Evolutionary conservation across 768 basidiomycete species (phyloP).

Genomic region (Suillus cothurnatus): DNA sequence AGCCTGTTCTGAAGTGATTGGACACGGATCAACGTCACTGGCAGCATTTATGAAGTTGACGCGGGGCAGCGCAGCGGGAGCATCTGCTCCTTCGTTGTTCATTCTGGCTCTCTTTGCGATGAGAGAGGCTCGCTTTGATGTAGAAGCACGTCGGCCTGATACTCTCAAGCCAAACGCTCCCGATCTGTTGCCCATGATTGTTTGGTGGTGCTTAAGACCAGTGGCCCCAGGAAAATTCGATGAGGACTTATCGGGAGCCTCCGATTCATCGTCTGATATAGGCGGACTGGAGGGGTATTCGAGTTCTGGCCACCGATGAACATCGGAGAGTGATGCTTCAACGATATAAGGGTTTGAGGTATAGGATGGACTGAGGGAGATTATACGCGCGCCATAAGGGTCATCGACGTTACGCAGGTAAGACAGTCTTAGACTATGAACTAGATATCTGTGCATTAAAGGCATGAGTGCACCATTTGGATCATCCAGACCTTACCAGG

Average conservation of each 20-base stretch:
- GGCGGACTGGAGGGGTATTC: slow-evolving; percentile 68
- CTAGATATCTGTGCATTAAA: slow-evolving; percentile 54
- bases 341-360: slow-evolving; percentile 81
- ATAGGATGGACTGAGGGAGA: slow-evolving; percentile 79
- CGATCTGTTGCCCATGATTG: slow-evolving; percentile 76
- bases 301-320: slow-evolving; percentile 85
- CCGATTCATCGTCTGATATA: slow-evolving; percentile 69
- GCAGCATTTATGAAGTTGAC: slow-evolving; percentile 9
- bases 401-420: slow-evolving; percentile 91
- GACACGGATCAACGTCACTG: slow-evolving; percentile 14
- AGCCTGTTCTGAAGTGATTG: slow-evolving; percentile 16
- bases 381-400: slow-evolving; percentile 78
- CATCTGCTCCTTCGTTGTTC: slow-evolving; percentile 14
- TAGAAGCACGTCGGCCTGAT: slow-evolving; percentile 58
- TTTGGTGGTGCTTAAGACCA: slow-evolving; percentile 80
- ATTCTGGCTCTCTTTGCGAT: slow-evolving; percentile 9
- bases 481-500: slow-evolving; percentile 4
- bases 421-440: slow-evolving; percentile 82
- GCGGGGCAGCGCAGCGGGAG: slow-evolving; percentile 16
- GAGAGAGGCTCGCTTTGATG: slow-evolving; percentile 50
- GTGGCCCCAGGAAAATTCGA: slow-evolving; percentile 51
- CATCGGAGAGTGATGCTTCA: slow-evolving; percentile 78
- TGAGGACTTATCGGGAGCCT: slow-evolving; percentile 36
- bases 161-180: slow-evolving; percentile 82
- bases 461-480: slow-evolving; percentile 4